Percentiles rank a stretch among this genome's conserved stretches.
Evolutionary conservation across 345 rosid genomes (phyloP).

Genomic region (Salix suchowensis): DNA sequence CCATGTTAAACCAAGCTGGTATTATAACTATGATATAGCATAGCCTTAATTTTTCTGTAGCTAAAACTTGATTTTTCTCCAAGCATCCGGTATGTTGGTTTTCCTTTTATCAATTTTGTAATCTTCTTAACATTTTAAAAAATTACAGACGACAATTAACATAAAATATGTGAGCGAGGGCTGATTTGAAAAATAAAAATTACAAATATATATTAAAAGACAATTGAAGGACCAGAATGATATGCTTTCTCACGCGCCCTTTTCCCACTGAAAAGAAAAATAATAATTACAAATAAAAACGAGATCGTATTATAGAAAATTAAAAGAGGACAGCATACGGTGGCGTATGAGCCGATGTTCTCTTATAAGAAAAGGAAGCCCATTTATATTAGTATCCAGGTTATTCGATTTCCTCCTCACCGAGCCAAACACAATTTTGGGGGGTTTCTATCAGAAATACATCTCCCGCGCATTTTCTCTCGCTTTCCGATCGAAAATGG

Average conservation of each 20-base stretch:
- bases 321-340: background rate
- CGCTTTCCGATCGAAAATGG: slow-evolving; percentile 37
- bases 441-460: background rate
- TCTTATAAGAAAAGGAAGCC: background rate
- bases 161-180: too few relatives aligned
- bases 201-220: too few relatives aligned
- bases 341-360: slow-evolving; percentile 6
- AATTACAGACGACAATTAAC: too few relatives aligned
- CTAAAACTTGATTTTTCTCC: background rate
- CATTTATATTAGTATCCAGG: background rate
- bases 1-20: too few relatives aligned
- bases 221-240: too few relatives aligned
- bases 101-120: background rate
- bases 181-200: too few relatives aligned
- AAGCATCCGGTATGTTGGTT: background rate
- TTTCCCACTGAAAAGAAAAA: too few relatives aligned
- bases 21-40: too few relatives aligned
- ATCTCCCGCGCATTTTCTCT: slow-evolving; percentile 59
- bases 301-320: background rate
- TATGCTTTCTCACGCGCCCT: too few relatives aligned
- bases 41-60: background rate
- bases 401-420: background rate
- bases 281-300: background rate
- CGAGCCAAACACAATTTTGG: too few relatives aligned
- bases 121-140: too few relatives aligned